These are phyloP conservation scores for Bryoerythrophyllum caledonicum DNA, from an alignment of 225 moss, liverwort and hornwort species.

Conservation along the genomic window DNA sequence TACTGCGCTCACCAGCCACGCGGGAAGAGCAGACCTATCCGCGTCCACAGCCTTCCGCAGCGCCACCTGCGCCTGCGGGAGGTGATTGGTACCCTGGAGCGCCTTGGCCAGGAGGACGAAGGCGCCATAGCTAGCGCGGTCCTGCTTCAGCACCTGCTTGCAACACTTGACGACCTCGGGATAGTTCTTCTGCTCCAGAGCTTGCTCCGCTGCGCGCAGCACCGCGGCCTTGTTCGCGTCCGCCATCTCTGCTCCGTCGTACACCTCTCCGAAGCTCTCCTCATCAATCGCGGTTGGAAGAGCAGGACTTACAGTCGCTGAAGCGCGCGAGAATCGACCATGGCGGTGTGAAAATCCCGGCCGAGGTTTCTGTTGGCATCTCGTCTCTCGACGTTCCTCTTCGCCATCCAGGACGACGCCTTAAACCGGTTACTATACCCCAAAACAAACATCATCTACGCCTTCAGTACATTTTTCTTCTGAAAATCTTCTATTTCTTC, in stretches of 20 bases:
- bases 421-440: not conserved
- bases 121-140: constrained; percentile 81
- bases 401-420: not conserved
- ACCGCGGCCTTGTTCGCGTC: constrained; percentile 31
- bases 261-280: constrained; percentile 13
- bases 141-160: constrained; percentile 87
- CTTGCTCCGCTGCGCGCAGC: constrained; percentile 76
- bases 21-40: constrained; percentile 72
- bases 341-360: not conserved
- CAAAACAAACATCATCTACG: too few species aligned
- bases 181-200: constrained; percentile 59
- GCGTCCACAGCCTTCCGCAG: constrained; percentile 73
- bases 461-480: too few species aligned
- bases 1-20: constrained; percentile 76
- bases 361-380: not conserved
- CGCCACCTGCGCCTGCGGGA: constrained; percentile 79
- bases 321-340: not conserved
- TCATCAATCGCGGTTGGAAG: constrained; percentile 23
- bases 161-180: constrained; percentile 83
- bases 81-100: constrained; percentile 73
- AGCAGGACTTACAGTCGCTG: not conserved
- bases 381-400: not conserved
- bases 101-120: constrained; percentile 88
- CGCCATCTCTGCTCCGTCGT: constrained; percentile 26
- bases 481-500: too few species aligned